Conservation (phyloP, 805 yeast species). For the Metschnikowia shivogae region DNA sequence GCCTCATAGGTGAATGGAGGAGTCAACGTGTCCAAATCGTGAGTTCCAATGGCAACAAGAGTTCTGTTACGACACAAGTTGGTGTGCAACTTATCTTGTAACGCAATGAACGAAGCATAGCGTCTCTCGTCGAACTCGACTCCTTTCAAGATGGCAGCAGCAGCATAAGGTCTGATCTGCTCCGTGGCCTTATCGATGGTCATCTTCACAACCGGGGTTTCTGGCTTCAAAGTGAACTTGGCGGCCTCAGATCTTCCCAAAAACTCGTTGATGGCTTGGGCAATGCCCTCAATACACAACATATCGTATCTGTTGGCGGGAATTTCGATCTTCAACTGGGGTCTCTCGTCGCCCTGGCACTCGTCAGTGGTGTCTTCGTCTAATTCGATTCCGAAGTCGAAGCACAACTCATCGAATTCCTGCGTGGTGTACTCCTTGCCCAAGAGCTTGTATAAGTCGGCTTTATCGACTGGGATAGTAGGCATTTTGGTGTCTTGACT, state of each 20-base stretch:
- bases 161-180: conserved; percentile 84
- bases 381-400: conserved; percentile 94
- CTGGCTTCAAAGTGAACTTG: conserved; percentile 55
- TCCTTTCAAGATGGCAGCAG: conserved; percentile 88
- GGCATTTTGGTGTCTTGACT: conserved; percentile 61
- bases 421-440: conserved; percentile 63
- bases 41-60: conserved; percentile 97
- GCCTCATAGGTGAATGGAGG: conserved; percentile 90
- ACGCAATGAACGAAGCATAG: conserved; percentile 89
- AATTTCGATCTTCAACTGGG: conserved; percentile 94
- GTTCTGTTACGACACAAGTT: conserved; percentile 97
- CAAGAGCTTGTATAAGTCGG: conserved; percentile 78
- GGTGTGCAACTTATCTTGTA: conserved; percentile 94
- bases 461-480: conserved; percentile 92
- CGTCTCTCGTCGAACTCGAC: conserved; percentile 76
- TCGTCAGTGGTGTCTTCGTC: conserved; percentile 94
- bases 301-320: conserved; percentile 98
- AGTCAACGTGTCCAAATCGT: conserved; percentile 75
- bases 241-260: conserved; percentile 70
- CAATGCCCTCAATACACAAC: conserved; percentile 97
- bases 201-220: conserved; percentile 57
- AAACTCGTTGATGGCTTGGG: conserved; percentile 89
- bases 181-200: conserved; percentile 73
- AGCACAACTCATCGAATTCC: conserved; percentile 95
- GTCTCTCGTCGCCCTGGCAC: conserved; percentile 73